Evolutionary conservation across 148 eudicot genomes (phyloP).

Genomic region (Fagopyrum tataricum): DNA sequence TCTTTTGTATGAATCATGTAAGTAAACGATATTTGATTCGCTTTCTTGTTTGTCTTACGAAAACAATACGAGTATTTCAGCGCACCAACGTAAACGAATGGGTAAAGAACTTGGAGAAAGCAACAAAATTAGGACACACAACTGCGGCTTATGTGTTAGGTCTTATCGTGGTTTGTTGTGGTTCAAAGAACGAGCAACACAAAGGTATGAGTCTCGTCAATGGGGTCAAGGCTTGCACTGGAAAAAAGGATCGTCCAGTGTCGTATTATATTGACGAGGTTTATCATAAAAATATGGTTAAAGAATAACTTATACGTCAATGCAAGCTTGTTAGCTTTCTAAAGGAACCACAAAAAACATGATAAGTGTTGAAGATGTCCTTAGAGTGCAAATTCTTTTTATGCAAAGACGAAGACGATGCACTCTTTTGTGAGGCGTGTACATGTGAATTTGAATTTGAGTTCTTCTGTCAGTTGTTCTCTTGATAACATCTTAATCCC

Average conservation of each 20-base stretch:
- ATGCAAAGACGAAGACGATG: neutral
- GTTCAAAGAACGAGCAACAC: neutral
- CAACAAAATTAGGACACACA: neutral
- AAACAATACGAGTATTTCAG: neutral
- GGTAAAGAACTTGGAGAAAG: neutral
- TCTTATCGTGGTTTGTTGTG: neutral
- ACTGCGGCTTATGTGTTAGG: neutral
- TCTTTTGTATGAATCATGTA: neutral
- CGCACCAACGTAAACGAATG: neutral
- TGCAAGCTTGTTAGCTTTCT: neutral
- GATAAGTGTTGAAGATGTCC: neutral
- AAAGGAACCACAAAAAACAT: neutral
- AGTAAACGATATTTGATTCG: neutral
- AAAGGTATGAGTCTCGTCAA: neutral
- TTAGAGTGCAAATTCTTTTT: neutral
- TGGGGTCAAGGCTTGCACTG: neutral
- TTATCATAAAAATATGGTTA: neutral
- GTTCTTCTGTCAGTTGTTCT: too few species aligned
- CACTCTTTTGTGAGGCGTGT: constrained; percentile 1
- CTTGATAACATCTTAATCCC: too few species aligned
- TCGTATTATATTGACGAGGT: neutral
- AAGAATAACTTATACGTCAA: neutral
- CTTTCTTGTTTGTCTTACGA: neutral
- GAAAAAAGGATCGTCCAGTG: neutral
- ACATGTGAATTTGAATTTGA: neutral